Evolutionary conservation across 805 yeast genomes (phyloP).

Genomic region (Priceomyces medius): DNA sequence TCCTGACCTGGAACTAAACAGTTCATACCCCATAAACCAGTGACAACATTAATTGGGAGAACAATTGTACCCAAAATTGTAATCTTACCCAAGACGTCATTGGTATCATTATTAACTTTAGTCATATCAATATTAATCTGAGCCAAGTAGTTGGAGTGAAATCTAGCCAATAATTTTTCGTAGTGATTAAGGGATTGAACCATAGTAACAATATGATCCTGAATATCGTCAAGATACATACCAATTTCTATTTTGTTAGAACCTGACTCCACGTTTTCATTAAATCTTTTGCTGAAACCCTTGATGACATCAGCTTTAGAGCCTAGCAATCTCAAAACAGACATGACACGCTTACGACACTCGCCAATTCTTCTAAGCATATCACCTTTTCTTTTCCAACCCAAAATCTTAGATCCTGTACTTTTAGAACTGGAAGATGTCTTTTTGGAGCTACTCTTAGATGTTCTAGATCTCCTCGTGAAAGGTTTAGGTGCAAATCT

Average conservation of each 20-base stretch:
- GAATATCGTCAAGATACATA: slow-evolving; percentile 94
- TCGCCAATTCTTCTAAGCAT: slow-evolving; percentile 95
- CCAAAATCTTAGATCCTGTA: slow-evolving; percentile 48
- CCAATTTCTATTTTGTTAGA: slow-evolving; percentile 70
- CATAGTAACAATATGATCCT: slow-evolving; percentile 97
- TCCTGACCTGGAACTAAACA: slow-evolving; percentile 93
- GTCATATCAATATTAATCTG: slow-evolving; percentile 98
- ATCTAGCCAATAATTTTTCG: slow-evolving; percentile 87
- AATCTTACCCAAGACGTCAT: slow-evolving; percentile 91
- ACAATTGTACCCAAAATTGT: slow-evolving; percentile 94
- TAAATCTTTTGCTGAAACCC: slow-evolving; percentile 90
- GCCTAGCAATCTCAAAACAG: slow-evolving; percentile 77
- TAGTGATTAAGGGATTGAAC: slow-evolving; percentile 92
- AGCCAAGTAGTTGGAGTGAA: slow-evolving; percentile 95
- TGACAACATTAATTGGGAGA: slow-evolving; percentile 89
- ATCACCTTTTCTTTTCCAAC: slow-evolving; percentile 90
- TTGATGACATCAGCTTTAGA: slow-evolving; percentile 97
- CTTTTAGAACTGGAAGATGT: slow-evolving; percentile 33
- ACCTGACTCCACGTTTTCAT: slow-evolving; percentile 14
- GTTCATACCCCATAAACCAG: slow-evolving; percentile 99
- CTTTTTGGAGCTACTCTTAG: slow-evolving; percentile 7
- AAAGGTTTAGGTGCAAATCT: not conserved
- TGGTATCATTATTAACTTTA: slow-evolving; percentile 92
- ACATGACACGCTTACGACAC: slow-evolving; percentile 92
- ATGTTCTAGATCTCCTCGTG: slow-evolving; percentile 1